Evolutionary conservation across 179 eudicot genomes (phyloP).

Genomic region (Sideroxylon spinosum): DNA sequence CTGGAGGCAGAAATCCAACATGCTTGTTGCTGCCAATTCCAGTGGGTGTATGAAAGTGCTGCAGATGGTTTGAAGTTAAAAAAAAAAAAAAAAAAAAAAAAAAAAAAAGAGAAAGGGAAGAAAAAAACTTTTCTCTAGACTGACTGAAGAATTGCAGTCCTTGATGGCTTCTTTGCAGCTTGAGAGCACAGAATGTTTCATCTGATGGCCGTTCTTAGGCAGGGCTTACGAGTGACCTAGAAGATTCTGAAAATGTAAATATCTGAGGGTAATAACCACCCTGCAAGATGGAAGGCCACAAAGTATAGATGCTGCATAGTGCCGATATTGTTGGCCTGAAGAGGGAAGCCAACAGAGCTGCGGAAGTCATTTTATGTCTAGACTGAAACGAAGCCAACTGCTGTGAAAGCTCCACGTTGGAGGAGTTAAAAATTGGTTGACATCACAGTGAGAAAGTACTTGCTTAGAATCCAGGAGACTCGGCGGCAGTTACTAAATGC

Average conservation of each 20-base stretch:
- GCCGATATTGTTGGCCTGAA: neutral
- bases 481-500: neutral
- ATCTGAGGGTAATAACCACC: neutral
- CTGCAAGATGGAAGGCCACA: neutral
- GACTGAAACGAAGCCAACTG: neutral
- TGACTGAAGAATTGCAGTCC: neutral
- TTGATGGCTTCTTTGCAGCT: neutral
- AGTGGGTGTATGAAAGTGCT: conserved; percentile 81
- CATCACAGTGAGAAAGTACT: neutral
- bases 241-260: neutral
- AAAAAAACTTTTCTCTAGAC: too few relatives aligned
- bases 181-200: neutral
- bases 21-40: conserved; percentile 87
- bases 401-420: neutral
- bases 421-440: neutral
- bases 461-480: neutral
- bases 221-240: neutral
- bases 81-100: too few relatives aligned
- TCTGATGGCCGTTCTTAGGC: neutral
- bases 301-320: neutral
- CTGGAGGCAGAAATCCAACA: conserved; percentile 81
- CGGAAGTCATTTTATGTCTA: neutral
- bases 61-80: conserved; percentile 58
- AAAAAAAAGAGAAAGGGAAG: too few relatives aligned
- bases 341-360: neutral